Base-by-base conservation (phyloP, 345 rosid genomes). In the Hibiscus trionum region DNA sequence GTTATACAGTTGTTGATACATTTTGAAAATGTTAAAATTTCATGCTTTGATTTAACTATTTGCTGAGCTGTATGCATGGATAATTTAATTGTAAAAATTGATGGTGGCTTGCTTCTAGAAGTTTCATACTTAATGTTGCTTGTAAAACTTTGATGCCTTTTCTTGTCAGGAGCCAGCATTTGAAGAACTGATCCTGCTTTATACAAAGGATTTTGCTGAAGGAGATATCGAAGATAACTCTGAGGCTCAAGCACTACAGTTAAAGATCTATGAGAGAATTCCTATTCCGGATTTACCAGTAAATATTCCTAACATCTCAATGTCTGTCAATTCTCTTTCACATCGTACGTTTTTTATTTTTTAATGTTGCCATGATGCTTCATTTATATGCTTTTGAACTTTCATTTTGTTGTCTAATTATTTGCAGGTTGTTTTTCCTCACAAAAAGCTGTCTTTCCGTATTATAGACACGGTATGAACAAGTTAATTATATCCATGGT, bases 201-300 rank as follows among this genome's bases (percentile, higher is more conserved):
- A 90, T 74, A 88, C 90, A 15, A 75, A 74, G 68, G 88, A 86
- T 72, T 73, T 75, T 12, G 79, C 74, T 66, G 86, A 83, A 73
- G 82, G 79, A 26, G 82, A 80, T 8, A 73, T 60, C 2, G 74
- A 77, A 42, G 77, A 80, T 80, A 77, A 79, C 77, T 83, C 77
- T 62, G 86, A 83, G 65, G 81, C 80, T 77, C 89, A 87, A 74
- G 81, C 91, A 17, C 81, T 94, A 83, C 90, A 83, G 62, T 76
- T 94, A 70, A 90, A 94, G 83, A 94, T 91, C 77, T 94, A 88
- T 72, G 86, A 91, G 85, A 82, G 74, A 74, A 94, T 94, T 73
- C 96, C 98, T 37, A 90, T 94, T 80, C 98, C 98, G n/a, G 98
- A 94, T 80, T 85, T 94, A 73, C 86, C 91, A 52, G 98, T 94